These are phyloP conservation scores for Chaetothyriales sp. DNA, from an alignment of 2,329 filamentous ascomycete species.

Conservation along the genomic window DNA sequence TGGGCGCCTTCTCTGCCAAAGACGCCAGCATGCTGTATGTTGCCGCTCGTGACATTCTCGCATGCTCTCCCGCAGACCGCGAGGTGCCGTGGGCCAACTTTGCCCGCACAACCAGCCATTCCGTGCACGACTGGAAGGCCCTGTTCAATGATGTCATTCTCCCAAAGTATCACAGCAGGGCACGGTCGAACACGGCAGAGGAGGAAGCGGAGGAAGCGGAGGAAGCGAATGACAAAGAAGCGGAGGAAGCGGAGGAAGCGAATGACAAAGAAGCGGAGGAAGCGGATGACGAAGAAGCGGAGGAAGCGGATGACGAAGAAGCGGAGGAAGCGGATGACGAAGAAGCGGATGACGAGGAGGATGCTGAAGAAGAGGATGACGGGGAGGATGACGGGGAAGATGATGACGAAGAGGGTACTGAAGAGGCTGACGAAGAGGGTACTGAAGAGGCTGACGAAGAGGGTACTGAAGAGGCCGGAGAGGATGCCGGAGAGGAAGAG, in stretches of 20 bases:
- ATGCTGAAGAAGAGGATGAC: too few species aligned
- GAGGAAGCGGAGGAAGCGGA: neutral
- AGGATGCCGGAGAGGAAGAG: neutral
- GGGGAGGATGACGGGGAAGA: neutral
- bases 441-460: too few species aligned
- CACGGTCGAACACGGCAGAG: slow-evolving; percentile 1
- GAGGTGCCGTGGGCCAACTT: slow-evolving; percentile 18
- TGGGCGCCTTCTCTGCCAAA: neutral
- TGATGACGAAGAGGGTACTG: slow-evolving; percentile 1
- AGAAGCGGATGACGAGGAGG: too few species aligned
- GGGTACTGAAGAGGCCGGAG: too few species aligned
- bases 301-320: slow-evolving; percentile 3
- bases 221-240: neutral
- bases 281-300: slow-evolving; percentile 1
- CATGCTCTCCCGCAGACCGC: slow-evolving; percentile 4
- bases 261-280: neutral
- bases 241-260: neutral
- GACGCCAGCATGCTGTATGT: neutral
- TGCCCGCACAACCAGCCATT: slow-evolving; percentile 10
- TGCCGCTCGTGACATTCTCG: neutral
- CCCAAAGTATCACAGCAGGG: slow-evolving; percentile 14
- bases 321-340: too few species aligned
- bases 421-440: too few species aligned
- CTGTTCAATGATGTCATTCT: slow-evolving; percentile 13
- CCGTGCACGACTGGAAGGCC: slow-evolving; percentile 11